Evolutionary conservation across 164 flowering plant species (phyloP), one percentile per base, ranked within the genome.

Genomic region (Vitis amurensis): DNA sequence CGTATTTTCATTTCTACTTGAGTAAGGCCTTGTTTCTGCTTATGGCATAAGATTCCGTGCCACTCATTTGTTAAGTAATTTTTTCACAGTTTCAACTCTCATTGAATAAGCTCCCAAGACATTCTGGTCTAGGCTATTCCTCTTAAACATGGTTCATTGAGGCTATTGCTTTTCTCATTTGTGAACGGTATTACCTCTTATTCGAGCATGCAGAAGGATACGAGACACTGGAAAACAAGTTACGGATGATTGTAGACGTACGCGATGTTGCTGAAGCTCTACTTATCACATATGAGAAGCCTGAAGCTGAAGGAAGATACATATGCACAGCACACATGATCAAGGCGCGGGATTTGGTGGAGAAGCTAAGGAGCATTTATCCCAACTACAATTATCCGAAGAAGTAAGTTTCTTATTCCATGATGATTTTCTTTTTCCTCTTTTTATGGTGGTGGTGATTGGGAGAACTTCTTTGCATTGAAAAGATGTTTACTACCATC

Each of bases 251-350:
- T 2, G 89, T 87, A 44, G 93, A 86, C 70, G 90, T 86, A 3
- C 89, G 90, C 5, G 91, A 87, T 78, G 81, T 83, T 10, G 81
- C 84, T 58, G 83, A 79, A 56, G 93, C 89, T 37, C 57, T 89
- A 53, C 47, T 84, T 23, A 55, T 87, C 61, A 61, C 63, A 14
- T 89, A 81, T 67, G 82, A 83, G 77, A 85, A 83, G 56, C 81
- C 85, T 0, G 86, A 83, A 76, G 88, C 88, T 19, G 71, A 81
- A 60, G 91, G 93, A 23, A 80, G 93, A 72, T 87, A 83, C 78
- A 79, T 89, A 68, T 89, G 91, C 71, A 66, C 71, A 0, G 37
- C 86, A 0, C 74, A 84, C 64, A 2, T 12, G 0, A 69, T 74
- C 63, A 66, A 8, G 17, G 53, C 48, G 6, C 68, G 57, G 7